Conservation (phyloP, 75 land plant genomes). For the Cupressus sempervirens region DNA sequence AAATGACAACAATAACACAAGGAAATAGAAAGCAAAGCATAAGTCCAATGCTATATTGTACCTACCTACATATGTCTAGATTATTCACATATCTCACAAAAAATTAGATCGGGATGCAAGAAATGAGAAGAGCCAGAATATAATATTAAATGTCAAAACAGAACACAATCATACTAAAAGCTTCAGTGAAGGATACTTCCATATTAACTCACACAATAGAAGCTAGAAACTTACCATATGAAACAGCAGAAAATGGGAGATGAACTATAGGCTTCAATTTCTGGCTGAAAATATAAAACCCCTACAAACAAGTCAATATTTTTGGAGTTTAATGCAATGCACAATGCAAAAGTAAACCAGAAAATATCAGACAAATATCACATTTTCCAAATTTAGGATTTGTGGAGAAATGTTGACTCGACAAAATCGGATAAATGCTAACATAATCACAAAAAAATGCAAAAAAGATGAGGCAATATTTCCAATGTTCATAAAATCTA, state of each 20-base stretch:
- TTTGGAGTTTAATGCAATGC: not conserved
- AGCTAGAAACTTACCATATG: slow-evolving; percentile 49
- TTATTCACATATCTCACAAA: not conserved
- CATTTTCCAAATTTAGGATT: not conserved
- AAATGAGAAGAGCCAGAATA: not conserved
- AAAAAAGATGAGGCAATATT: not conserved
- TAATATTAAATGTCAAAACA: not conserved
- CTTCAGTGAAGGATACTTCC: not conserved
- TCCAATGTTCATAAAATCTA: not conserved
- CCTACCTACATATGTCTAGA: not conserved
- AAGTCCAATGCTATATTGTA: no score
- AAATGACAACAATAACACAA: no score
- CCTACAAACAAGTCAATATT: slow-evolving; percentile 24
- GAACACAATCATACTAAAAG: not conserved
- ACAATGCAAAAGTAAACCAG: not conserved
- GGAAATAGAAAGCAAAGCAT: no score
- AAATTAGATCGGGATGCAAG: not conserved
- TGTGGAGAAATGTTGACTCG: not conserved
- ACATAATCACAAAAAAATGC: not conserved
- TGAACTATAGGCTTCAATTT: slow-evolving; percentile 68
- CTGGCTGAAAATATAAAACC: slow-evolving; percentile 67
- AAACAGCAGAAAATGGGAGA: slow-evolving; percentile 54
- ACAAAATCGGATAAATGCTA: not conserved
- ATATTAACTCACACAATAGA: not conserved
- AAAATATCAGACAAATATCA: not conserved